Base-by-base conservation (phyloP, 495 filamentous ascomycete species). In the Bacidia rubella region DNA sequence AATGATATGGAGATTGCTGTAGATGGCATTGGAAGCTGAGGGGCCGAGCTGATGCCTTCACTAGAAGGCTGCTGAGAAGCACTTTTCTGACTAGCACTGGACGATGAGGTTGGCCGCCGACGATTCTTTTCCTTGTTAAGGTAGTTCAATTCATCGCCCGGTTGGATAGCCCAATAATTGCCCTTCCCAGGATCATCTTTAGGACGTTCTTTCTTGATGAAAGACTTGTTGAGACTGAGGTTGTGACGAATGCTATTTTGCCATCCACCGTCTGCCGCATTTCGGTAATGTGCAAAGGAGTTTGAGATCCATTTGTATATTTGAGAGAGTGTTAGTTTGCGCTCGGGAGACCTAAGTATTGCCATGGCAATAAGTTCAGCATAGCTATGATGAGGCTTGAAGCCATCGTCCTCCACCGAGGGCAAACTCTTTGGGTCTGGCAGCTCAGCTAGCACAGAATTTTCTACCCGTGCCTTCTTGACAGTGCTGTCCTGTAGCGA, bases 281-380 rank as follows among this genome's bases (percentile, higher is more conserved):
- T 77, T 52, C 80, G 81, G 70, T 96, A 98, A 66, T 86, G 94
- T 2, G 76, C 78, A 64, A 87, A 98, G 2, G 83, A 92, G 62
- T 97, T 87, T 0, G 87, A 88, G 54, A 98, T 97, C 92, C 92
- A 98, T 62, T 92, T 94, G 77, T 98, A 98, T 56, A 98, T 98
- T 63, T 96, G 90, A n/a, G 89, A 81, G 1, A 98, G 74, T 1
- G 92, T 96, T 47, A 98, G 70, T 38, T 85, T 81, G 21, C 87
- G 81, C 40, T 85, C 81, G 25, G 86, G 81, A 3, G 92, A 85
- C 39, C 92, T 81, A 19, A 97, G 70, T 59, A 98, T 97, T 21
- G 92, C 86, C 89, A 96, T 96, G 56, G 87, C 92, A 59, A 98
- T 97, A 38, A 98, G 73, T n/a, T 79, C 82, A 11, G 92, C 92